Conservation (phyloP, 139 green algal species). For the Coelastrella sp. region DNA sequence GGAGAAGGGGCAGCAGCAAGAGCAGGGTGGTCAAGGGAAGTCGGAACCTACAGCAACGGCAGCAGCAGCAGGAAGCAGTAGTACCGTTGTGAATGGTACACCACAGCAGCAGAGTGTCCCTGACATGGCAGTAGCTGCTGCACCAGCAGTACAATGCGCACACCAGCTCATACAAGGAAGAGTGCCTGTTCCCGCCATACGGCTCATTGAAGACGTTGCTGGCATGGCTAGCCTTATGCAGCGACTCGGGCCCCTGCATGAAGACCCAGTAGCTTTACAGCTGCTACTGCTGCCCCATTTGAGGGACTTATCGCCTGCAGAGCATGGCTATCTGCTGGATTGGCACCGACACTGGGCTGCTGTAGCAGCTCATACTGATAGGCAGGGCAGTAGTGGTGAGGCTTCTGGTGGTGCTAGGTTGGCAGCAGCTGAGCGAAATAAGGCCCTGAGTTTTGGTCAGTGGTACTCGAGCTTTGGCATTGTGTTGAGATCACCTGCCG, state of each 20-base stretch:
- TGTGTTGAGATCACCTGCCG: slow-evolving; percentile 17
- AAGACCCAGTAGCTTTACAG: slow-evolving; percentile 15
- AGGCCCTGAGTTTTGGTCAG: slow-evolving; percentile 22
- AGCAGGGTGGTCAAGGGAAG: not conserved
- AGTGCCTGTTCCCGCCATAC: slow-evolving; percentile 24
- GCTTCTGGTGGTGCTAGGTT: slow-evolving; percentile 9
- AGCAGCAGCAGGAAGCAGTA: not conserved
- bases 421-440: not conserved
- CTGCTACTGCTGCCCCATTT: slow-evolving; percentile 42
- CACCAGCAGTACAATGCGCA: slow-evolving; percentile 28
- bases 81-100: not conserved
- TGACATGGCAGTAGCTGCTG: slow-evolving; percentile 30
- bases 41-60: not conserved
- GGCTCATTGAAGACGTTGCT: slow-evolving; percentile 7
- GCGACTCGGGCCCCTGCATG: slow-evolving; percentile 19
- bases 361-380: not conserved
- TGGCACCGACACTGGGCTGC: slow-evolving; percentile 41
- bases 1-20: not conserved
- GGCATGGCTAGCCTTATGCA: slow-evolving; percentile 4
- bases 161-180: slow-evolving; percentile 27
- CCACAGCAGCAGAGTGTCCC: not conserved
- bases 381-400: not conserved
- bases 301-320: not conserved
- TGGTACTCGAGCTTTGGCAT: slow-evolving; percentile 38
- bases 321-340: slow-evolving; percentile 37